A percentile compares a stretch with the other conserved stretches of the same genome.
Conservation (phyloP, 2,329 filamentous ascomycete species). For the Trematosphaeria pertusa region DNA sequence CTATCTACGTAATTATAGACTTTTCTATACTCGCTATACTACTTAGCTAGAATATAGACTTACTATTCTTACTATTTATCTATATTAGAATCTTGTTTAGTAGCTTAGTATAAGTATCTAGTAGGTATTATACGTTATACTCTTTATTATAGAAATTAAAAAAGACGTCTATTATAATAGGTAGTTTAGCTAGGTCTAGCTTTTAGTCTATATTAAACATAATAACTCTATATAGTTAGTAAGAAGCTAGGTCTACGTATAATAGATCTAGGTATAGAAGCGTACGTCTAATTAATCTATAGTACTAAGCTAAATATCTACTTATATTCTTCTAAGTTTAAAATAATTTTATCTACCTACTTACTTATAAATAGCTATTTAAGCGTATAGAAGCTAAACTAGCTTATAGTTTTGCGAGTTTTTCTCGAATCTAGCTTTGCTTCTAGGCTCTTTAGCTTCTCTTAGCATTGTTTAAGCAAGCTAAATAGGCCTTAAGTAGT, state of each 20-base stretch:
- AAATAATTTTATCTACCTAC: constrained; percentile 38
- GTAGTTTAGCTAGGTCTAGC: constrained; percentile 1
- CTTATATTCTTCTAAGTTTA: constrained; percentile 34
- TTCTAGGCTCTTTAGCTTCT: constrained; percentile 19
- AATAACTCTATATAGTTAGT: neutral
- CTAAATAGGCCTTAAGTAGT: constrained; percentile 28
- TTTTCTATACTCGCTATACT: constrained; percentile 40
- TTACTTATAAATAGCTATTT: constrained; percentile 51
- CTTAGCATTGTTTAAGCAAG: constrained; percentile 22
- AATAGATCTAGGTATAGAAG: constrained; percentile 1
- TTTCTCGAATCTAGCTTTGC: constrained; percentile 19
- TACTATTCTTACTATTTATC: constrained; percentile 19
- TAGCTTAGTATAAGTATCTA: constrained; percentile 31
- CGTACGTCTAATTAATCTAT: constrained; percentile 45
- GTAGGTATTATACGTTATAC: constrained; percentile 28
- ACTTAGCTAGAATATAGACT: constrained; percentile 41
- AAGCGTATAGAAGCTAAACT: constrained; percentile 43
- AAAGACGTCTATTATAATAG: neutral
- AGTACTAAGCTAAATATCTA: constrained; percentile 38
- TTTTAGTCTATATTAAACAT: constrained; percentile 5
- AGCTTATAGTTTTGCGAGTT: constrained; percentile 37
- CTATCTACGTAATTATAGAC: constrained; percentile 35
- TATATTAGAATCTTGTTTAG: constrained; percentile 29
- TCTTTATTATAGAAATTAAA: constrained; percentile 12
- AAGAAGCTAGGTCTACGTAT: neutral